A percentile compares a stretch with the other conserved stretches of the same genome.
Evolutionary conservation across 345 rosid species (phyloP).

Genomic region (Arabis alpina): DNA sequence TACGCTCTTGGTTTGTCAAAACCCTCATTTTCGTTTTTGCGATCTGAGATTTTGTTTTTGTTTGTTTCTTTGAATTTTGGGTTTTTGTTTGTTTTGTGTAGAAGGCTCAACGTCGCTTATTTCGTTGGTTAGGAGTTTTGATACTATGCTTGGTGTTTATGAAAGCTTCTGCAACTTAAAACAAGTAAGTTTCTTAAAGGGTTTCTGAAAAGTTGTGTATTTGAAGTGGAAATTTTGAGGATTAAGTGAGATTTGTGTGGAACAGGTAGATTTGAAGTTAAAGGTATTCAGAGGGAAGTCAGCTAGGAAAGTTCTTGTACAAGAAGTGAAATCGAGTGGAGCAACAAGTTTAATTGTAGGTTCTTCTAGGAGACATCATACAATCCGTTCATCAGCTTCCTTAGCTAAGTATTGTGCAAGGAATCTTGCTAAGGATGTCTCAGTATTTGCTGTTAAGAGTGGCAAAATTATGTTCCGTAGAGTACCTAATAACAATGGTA

Average conservation of each 20-base stretch:
- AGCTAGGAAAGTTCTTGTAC: constrained; percentile 64
- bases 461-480: constrained; percentile 71
- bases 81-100: constrained; percentile 21
- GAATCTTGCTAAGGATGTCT: constrained; percentile 61
- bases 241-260: not conserved
- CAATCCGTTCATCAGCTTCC: constrained; percentile 61
- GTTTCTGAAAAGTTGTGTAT: no score
- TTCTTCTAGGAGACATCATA: constrained; percentile 54
- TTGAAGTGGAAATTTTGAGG: constrained; percentile 1
- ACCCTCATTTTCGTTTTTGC: not conserved
- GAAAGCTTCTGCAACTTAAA: constrained; percentile 98
- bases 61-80: not conserved
- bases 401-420: constrained; percentile 85
- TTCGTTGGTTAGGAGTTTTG: constrained; percentile 75
- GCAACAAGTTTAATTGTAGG: constrained; percentile 74
- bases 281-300: constrained; percentile 84
- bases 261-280: constrained; percentile 88
- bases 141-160: constrained; percentile 73
- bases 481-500: constrained; percentile 35
- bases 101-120: constrained; percentile 76
- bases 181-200: constrained; percentile 51
- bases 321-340: constrained; percentile 67
- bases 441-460: constrained; percentile 70
- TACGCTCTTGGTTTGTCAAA: constrained; percentile 47
- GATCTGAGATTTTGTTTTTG: not conserved